Conservation (phyloP, 1,284 basidiomycete genomes). For the Heterobasidion parviporum region DNA sequence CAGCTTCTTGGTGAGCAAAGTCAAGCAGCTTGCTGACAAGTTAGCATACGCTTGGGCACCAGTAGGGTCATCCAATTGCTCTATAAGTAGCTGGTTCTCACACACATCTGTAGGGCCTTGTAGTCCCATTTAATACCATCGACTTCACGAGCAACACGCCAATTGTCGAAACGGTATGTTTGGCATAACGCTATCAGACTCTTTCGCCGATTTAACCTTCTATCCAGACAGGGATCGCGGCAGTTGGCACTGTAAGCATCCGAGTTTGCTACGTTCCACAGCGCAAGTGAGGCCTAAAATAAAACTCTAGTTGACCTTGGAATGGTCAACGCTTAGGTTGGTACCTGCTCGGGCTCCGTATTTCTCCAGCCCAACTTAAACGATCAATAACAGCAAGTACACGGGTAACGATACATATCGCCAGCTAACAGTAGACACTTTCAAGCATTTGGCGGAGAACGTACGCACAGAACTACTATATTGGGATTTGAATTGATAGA, state of each 20-base stretch:
- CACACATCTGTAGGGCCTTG: background rate
- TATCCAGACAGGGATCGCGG: background rate
- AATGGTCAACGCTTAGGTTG: background rate
- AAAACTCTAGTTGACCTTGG: background rate
- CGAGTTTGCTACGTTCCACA: too few species aligned
- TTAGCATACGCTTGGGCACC: slow-evolving; percentile 52
- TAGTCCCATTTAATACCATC: background rate
- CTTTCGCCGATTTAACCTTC: too few species aligned
- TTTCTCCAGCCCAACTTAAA: background rate
- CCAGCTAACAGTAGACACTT: slow-evolving; percentile 13
- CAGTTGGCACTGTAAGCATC: background rate
- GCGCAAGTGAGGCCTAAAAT: background rate
- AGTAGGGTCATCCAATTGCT: slow-evolving; percentile 20
- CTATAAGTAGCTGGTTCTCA: background rate
- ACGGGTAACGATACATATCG: slow-evolving; percentile 53
- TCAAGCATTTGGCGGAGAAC: slow-evolving; percentile 1
- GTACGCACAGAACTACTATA: background rate
- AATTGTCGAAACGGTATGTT: background rate
- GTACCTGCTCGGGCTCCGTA: background rate
- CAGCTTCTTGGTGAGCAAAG: slow-evolving; percentile 48
- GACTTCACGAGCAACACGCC: background rate
- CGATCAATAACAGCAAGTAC: slow-evolving; percentile 29
- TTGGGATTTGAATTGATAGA: background rate
- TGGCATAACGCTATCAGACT: background rate
- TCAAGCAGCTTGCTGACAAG: slow-evolving; percentile 66